Base-by-base conservation (phyloP, 1,139 yeast genomes). In the Geotrichum europaeum region DNA sequence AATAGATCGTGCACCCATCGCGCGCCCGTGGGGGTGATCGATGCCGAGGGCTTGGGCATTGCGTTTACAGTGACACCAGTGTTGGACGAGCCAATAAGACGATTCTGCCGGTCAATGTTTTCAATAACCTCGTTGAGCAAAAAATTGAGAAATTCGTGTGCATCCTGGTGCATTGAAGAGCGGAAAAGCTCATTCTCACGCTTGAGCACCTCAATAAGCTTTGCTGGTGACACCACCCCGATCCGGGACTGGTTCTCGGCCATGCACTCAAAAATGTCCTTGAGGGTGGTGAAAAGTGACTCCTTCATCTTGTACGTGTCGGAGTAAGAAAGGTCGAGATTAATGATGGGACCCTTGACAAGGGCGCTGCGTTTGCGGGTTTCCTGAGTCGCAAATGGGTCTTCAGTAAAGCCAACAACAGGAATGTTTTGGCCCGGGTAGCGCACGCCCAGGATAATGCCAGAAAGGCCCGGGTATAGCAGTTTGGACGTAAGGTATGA, bases 81-180 rank as follows among this genome's bases (percentile, higher is more conserved):
- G 40, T 60, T 57, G 30, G 49, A 30, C 57, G 60, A 36, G 54
- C 62, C 49, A 55, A 60, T 53, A 60, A 63, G 61, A 64, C 49
- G 62, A 49, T 10, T 61, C 36, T 32, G 64, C 50, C 63, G 59
- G 67, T 83, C 84, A 40, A 89, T 74, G 47, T 82, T 79, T 66
- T 94, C 99, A 62, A 91, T 84, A 36, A 89, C 83, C 65, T 86
- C 89, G 73, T 94, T 94, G 59, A 94, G 79, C 66, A 92, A 74
- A 69, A 89, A 92, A 72, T 92, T 92, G 71, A 91, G 81, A 73
- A 94, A 94, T 73, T 94, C 99, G 74, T 94, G 99, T 2, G 99
- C 97, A 77, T 94, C 99, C 71, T 94, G 99, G 73, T 94, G 99
- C 96, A 92, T 91, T 58, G 88, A 85, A 63, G 91, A 88, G 64